These are phyloP conservation scores for Crucibulum laeve DNA, from an alignment of 768 basidiomycete species.

Conservation along the genomic window DNA sequence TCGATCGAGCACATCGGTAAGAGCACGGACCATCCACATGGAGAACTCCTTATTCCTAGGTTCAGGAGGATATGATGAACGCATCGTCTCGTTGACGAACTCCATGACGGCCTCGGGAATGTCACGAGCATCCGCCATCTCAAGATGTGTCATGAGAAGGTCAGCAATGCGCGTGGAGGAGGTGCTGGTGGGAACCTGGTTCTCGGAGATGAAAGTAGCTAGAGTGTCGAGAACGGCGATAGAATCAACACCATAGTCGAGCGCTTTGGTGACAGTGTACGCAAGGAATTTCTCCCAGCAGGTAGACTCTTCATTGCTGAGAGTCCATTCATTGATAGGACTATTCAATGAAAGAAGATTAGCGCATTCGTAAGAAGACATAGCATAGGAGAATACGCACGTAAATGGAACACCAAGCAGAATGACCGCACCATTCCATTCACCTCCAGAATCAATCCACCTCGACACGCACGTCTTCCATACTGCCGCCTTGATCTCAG, in stretches of 20 bases:
- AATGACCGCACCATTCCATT: constrained; percentile 51
- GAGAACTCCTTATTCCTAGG: constrained; percentile 47
- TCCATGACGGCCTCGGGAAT: constrained; percentile 52
- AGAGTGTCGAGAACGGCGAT: constrained; percentile 51
- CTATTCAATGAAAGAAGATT: constrained; percentile 1
- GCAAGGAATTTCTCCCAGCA: constrained; percentile 59
- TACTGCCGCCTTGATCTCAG: constrained; percentile 39
- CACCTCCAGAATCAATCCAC: constrained; percentile 47
- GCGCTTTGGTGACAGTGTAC: constrained; percentile 47
- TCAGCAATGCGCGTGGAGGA: constrained; percentile 57
- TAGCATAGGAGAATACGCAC: constrained; percentile 30
- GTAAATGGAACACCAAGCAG: constrained; percentile 62
- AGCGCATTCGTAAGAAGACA: constrained; percentile 3
- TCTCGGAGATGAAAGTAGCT: constrained; percentile 39
- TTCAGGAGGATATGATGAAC: constrained; percentile 63
- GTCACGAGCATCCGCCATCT: constrained; percentile 44
- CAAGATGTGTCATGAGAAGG: constrained; percentile 50
- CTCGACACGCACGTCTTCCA: constrained; percentile 56
- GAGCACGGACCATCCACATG: constrained; percentile 58
- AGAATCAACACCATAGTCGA: constrained; percentile 57
- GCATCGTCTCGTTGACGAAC: constrained; percentile 56
- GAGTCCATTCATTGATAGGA: constrained; percentile 42
- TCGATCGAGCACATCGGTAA: constrained; percentile 48
- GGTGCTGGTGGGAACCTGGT: constrained; percentile 31
- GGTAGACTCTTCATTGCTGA: constrained; percentile 47